These are phyloP conservation scores for Allantophomopsis cytisporea DNA, from an alignment of 2,329 filamentous ascomycete species.

Conservation along the genomic window DNA sequence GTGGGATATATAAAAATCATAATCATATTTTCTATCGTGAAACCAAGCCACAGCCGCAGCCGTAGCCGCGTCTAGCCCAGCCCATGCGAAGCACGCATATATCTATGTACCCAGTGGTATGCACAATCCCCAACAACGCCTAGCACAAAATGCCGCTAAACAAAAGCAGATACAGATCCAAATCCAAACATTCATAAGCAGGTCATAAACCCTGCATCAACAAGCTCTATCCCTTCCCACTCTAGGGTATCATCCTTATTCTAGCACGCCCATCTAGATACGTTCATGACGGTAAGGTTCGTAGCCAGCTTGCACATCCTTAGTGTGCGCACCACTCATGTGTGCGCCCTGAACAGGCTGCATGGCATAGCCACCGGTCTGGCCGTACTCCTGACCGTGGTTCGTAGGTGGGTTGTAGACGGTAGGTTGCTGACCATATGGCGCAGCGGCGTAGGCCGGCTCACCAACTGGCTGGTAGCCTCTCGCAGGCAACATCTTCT, in stretches of 20 bases:
- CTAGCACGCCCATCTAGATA: neutral
- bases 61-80: too few species aligned
- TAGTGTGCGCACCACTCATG: neutral
- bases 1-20: too few species aligned
- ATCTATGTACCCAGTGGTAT: too few species aligned
- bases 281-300: neutral
- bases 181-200: too few species aligned
- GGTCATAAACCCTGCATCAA: too few species aligned
- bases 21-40: too few species aligned
- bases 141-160: too few species aligned
- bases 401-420: neutral
- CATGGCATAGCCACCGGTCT: neutral
- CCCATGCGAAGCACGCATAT: too few species aligned
- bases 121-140: too few species aligned
- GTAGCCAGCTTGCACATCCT: neutral
- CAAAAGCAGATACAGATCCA: too few species aligned
- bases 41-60: too few species aligned
- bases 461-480: conserved; percentile 28
- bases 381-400: neutral
- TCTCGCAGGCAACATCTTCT: conserved; percentile 34
- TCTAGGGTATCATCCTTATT: neutral
- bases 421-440: neutral
- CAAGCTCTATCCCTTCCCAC: neutral
- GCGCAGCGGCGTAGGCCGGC: conserved; percentile 14
- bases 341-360: neutral